These are phyloP conservation scores for Ceratobasidium sp. DNA, from an alignment of 1,284 basidiomycete species.

Conservation along the genomic window DNA sequence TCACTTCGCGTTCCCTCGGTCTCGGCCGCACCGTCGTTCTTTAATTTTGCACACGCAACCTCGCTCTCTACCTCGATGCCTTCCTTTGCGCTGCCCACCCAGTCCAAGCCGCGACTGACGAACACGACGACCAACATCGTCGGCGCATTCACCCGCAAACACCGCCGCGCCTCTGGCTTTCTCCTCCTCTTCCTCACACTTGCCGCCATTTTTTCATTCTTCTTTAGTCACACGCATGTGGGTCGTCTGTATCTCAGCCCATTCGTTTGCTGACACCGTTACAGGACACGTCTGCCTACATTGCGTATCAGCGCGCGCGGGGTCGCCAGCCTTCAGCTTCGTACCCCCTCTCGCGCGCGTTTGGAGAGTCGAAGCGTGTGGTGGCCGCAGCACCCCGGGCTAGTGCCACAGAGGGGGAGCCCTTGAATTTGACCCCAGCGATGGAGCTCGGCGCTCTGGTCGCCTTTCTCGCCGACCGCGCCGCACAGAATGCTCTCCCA, in stretches of 20 bases:
- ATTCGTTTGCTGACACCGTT: background rate
- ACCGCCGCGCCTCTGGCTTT: constrained; percentile 44
- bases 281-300: constrained; percentile 15
- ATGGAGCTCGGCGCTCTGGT: constrained; percentile 84
- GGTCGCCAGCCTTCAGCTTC: constrained; percentile 14
- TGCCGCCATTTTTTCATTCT: constrained; percentile 42
- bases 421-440: constrained; percentile 54
- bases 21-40: constrained; percentile 24
- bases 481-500: constrained; percentile 78
- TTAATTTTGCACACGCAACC: constrained; percentile 2
- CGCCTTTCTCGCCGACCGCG: constrained; percentile 79
- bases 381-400: background rate
- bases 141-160: constrained; percentile 31
- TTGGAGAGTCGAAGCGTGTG: constrained; percentile 9
- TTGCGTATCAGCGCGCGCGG: constrained; percentile 8
- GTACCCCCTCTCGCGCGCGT: constrained; percentile 19
- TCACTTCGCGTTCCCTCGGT: constrained; percentile 21
- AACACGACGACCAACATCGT: constrained; percentile 8
- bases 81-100: constrained; percentile 15
- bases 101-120: constrained; percentile 11
- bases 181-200: constrained; percentile 43
- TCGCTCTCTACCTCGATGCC: constrained; percentile 12
- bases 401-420: background rate
- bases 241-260: background rate
- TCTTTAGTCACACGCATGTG: constrained; percentile 13